These are phyloP conservation scores for Cutaneotrichosporon sp. DNA, from an alignment of 1,284 basidiomycete genomes.

Conservation along the genomic window DNA sequence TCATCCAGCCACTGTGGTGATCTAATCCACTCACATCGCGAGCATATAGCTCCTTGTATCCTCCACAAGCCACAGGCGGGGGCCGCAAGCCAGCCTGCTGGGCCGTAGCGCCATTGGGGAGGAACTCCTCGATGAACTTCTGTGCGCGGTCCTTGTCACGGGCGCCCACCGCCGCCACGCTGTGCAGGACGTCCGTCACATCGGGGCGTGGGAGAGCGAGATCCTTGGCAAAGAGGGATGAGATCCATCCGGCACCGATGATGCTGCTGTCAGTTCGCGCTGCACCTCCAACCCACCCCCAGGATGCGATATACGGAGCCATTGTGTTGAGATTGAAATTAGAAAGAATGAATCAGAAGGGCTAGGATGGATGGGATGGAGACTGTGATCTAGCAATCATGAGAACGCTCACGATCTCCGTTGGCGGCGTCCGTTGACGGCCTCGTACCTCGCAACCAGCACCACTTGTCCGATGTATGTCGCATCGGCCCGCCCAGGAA, in stretches of 20 bases:
- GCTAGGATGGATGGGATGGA: too few species aligned
- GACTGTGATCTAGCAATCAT: too few species aligned
- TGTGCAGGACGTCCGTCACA: conserved; percentile 49
- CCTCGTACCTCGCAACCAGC: too few species aligned
- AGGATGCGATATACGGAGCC: conserved; percentile 13
- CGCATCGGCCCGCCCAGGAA: too few species aligned
- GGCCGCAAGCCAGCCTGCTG: conserved; percentile 29
- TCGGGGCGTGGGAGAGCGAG: conserved; percentile 39
- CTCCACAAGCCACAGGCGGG: conserved; percentile 30
- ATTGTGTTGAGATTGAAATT: too few species aligned
- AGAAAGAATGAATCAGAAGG: too few species aligned
- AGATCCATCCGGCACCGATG: conserved; percentile 32
- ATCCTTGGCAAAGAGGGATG: conserved; percentile 46
- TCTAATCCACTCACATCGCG: conserved; percentile 31
- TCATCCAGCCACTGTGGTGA: neutral
- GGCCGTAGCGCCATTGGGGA: conserved; percentile 31
- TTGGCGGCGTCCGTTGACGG: too few species aligned
- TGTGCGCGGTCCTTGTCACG: conserved; percentile 41
- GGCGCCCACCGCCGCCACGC: conserved; percentile 49
- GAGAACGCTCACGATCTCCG: too few species aligned
- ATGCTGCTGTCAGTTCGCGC: conserved; percentile 9
- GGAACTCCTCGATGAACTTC: conserved; percentile 44
- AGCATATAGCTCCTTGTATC: conserved; percentile 47
- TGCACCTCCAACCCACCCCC: conserved; percentile 7
- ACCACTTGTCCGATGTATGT: too few species aligned